Conservation (phyloP, 257 asterid genomes). For the Ilex asprella region DNA sequence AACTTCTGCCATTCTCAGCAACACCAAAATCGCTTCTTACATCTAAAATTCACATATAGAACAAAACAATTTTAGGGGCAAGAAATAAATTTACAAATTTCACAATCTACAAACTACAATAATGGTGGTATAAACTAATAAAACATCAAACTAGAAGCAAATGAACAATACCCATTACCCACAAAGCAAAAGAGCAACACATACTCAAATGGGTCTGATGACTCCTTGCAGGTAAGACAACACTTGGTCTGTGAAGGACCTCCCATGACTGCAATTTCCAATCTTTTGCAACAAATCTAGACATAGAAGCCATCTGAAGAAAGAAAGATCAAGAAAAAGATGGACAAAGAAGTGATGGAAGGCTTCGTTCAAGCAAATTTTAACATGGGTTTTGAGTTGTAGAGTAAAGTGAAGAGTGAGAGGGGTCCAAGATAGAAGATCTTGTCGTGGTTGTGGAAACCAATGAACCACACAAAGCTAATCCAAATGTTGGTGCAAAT, state of each 20-base stretch:
- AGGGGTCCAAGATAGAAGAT: slow-evolving; percentile 11
- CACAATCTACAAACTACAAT: neutral
- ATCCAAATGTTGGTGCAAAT: neutral
- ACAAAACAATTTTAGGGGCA: neutral
- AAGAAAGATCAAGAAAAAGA: neutral
- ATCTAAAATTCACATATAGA: slow-evolving; percentile 17
- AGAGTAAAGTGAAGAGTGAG: neutral
- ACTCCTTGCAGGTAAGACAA: slow-evolving; percentile 12
- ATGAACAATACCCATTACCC: neutral
- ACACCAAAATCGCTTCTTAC: slow-evolving; percentile 14
- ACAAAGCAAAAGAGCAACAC: slow-evolving; percentile 1
- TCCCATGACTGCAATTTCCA: slow-evolving; percentile 22
- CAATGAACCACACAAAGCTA: slow-evolving; percentile 18
- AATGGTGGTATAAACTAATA: neutral
- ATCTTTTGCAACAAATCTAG: slow-evolving; percentile 29
- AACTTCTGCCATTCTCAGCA: slow-evolving; percentile 9
- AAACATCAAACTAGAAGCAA: neutral
- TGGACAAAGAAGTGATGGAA: slow-evolving; percentile 5
- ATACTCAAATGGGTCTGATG: slow-evolving; percentile 19
- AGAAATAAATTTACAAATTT: neutral
- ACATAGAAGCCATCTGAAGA: slow-evolving; percentile 30
- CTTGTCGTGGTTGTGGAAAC: slow-evolving; percentile 17
- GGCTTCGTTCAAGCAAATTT: neutral
- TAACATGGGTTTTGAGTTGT: neutral
- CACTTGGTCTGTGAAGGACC: slow-evolving; percentile 14